Conservation (phyloP, 495 filamentous ascomycete genomes). For the Xylaria curta region DNA sequence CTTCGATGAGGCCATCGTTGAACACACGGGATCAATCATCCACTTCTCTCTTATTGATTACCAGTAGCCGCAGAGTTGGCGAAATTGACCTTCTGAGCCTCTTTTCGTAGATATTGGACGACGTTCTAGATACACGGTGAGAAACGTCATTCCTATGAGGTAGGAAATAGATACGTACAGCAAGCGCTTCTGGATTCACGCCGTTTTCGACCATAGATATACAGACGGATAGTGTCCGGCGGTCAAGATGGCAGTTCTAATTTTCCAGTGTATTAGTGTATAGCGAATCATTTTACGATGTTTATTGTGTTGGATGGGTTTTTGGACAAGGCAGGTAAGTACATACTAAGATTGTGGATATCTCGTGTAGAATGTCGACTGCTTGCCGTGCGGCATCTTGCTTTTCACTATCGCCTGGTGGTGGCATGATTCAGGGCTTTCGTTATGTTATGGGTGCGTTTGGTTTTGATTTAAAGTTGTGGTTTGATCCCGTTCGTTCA, state of each 20-base stretch:
- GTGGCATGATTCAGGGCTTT: slow-evolving; percentile 30
- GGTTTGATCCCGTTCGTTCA: neutral
- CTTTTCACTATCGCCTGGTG: slow-evolving; percentile 63
- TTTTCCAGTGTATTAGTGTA: neutral
- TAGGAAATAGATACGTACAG: slow-evolving; percentile 63
- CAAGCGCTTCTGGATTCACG: slow-evolving; percentile 92
- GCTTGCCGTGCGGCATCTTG: slow-evolving; percentile 92
- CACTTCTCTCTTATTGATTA: slow-evolving; percentile 28
- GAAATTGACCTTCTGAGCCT: slow-evolving; percentile 55
- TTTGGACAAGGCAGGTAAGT: neutral
- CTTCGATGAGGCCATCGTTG: neutral
- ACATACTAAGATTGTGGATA: slow-evolving; percentile 81
- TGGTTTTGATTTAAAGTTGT: neutral
- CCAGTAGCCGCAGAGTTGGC: slow-evolving; percentile 33
- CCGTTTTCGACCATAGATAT: slow-evolving; percentile 96
- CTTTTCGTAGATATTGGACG: slow-evolving; percentile 73
- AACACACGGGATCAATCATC: neutral
- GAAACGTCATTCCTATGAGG: neutral
- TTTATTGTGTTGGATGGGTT: neutral
- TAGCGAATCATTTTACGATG: neutral
- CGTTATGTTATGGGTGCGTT: neutral
- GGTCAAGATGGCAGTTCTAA: slow-evolving; percentile 91
- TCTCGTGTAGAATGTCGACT: slow-evolving; percentile 94
- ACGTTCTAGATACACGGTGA: slow-evolving; percentile 60
- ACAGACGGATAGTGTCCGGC: slow-evolving; percentile 88